phyloP scores from a whole-genome alignment of 2,329 filamentous ascomycete species.

The Coniochaeta hoffmannii region DNA sequence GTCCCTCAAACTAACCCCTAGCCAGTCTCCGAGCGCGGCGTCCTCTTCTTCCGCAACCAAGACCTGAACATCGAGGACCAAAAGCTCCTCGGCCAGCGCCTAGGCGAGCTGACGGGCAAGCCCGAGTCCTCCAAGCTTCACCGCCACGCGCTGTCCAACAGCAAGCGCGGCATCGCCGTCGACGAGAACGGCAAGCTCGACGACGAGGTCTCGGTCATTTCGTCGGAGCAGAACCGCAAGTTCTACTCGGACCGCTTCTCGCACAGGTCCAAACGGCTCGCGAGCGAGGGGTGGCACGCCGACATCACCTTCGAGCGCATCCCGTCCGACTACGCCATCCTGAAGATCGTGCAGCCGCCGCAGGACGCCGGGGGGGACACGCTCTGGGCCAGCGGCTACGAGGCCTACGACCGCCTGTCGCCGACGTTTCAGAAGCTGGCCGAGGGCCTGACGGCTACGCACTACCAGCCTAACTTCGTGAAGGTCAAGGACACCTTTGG shows the following conservation, averaged over 20 bases:
- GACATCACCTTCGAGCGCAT: conserved; percentile 37
- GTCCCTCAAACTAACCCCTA: not conserved
- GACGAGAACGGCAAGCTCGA: conserved; percentile 36
- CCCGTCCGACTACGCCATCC: conserved; percentile 37
- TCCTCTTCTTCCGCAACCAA: conserved; percentile 47
- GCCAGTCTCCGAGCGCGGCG: conserved; percentile 41
- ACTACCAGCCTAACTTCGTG: conserved; percentile 24
- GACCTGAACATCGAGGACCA: conserved; percentile 41
- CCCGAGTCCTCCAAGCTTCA: conserved; percentile 36
- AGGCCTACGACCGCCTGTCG: conserved; percentile 30
- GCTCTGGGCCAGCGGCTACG: conserved; percentile 33
- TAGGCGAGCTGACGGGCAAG: conserved; percentile 38
- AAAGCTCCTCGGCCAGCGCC: conserved; percentile 41
- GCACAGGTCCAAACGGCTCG: conserved; percentile 19
- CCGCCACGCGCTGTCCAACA: conserved; percentile 39
- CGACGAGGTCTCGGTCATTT: conserved; percentile 42
- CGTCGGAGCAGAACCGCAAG: conserved; percentile 30
- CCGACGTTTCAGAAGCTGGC: conserved; percentile 16
- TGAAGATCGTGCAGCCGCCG: conserved; percentile 34
- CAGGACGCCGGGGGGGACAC: conserved; percentile 35
- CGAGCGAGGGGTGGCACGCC: conserved; percentile 17
- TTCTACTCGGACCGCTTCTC: conserved; percentile 27
- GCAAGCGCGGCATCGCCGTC: conserved; percentile 32
- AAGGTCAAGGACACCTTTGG: conserved; percentile 26
- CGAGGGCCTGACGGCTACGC: conserved; percentile 19